phyloP scores from a whole-genome alignment of 495 filamentous ascomycete genomes.

The Extremus antarcticus region DNA sequence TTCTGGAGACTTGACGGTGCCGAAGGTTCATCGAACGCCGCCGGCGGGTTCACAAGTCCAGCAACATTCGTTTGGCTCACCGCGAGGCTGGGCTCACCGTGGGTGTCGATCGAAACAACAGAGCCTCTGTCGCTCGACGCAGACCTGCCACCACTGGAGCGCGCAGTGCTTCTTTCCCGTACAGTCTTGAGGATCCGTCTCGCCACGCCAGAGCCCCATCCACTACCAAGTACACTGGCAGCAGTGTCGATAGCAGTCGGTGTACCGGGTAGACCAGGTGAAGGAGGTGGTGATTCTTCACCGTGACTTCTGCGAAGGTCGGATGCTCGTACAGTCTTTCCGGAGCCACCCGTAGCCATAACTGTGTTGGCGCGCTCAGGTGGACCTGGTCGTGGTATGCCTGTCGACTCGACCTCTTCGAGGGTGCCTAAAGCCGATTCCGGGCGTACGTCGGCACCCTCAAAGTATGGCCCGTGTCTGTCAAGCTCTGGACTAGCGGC shows the following conservation, averaged over 20 bases:
- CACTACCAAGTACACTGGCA: constrained; percentile 19
- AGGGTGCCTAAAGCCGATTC: neutral
- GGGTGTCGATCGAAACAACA: constrained; percentile 31
- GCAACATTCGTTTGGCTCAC: constrained; percentile 28
- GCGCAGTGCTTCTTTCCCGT: constrained; percentile 33
- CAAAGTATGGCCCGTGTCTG: constrained; percentile 34
- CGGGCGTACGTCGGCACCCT: neutral
- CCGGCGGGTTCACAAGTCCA: constrained; percentile 30
- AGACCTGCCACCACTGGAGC: constrained; percentile 36
- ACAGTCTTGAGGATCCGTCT: constrained; percentile 40
- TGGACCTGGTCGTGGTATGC: constrained; percentile 31
- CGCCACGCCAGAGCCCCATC: constrained; percentile 25
- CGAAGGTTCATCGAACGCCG: constrained; percentile 19
- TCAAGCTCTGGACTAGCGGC: constrained; percentile 55
- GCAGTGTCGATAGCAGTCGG: constrained; percentile 40
- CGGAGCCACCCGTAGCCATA: constrained; percentile 52
- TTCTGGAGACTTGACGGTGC: constrained; percentile 6
- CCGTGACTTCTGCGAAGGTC: constrained; percentile 17
- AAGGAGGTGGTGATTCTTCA: constrained; percentile 26
- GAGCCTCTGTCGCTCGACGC: constrained; percentile 38
- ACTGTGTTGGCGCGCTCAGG: constrained; percentile 44
- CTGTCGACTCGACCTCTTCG: neutral
- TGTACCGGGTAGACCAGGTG: constrained; percentile 34
- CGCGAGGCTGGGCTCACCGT: constrained; percentile 31
- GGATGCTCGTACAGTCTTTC: constrained; percentile 38